Base-by-base conservation (phyloP, 495 filamentous ascomycete species). In the Tricharina praecox region DNA sequence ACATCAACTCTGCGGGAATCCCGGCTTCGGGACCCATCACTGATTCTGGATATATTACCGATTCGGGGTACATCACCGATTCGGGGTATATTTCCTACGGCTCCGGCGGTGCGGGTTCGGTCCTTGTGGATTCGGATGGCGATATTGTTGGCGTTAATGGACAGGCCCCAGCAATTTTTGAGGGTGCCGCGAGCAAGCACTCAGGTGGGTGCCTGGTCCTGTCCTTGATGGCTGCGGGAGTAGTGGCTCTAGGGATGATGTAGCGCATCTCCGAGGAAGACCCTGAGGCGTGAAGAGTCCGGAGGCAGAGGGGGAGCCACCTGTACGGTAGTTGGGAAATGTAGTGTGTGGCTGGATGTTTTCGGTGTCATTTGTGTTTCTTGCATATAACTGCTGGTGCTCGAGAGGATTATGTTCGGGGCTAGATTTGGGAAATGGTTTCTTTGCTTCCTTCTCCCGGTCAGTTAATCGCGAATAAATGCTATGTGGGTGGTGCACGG, bases 181-280 rank as follows among this genome's bases (percentile, higher is more conserved):
- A 58, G 49, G 55, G 55, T 5, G 39, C 38, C 4, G 47, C 54
- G 3, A 36, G 24, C 15, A 50, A 15, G 28, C 38, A 46, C 11
- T 37, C 50, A 9, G 42, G 36, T 24, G 46, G 18, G 7, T 24
- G 24, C 8, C 8, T 10, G 20, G 4, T 43, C 4, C 7, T 28
- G 11, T 10, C 18, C 4, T 24, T 58, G 18, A 46, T 49, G 15
- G 28, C 53, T 16, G 53, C 54, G 9, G 49, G 36, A 1, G 45
- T 23, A 20, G 18, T 53, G 13, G 50, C 54, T 15, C 40, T 53
- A 2, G 54, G 44, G 2, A 58, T 58, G 54, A 45, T 57, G 33
- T 58, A 58, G 13, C 28, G 15, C 21, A 50, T n/a, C n/a, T n/a
- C 23, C n/a, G 3, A 3, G 15, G 23, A 25, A 10, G 34, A n/a